phyloP scores from a whole-genome alignment of 2,329 filamentous ascomycete genomes.

The Colletotrichum scovillei region DNA sequence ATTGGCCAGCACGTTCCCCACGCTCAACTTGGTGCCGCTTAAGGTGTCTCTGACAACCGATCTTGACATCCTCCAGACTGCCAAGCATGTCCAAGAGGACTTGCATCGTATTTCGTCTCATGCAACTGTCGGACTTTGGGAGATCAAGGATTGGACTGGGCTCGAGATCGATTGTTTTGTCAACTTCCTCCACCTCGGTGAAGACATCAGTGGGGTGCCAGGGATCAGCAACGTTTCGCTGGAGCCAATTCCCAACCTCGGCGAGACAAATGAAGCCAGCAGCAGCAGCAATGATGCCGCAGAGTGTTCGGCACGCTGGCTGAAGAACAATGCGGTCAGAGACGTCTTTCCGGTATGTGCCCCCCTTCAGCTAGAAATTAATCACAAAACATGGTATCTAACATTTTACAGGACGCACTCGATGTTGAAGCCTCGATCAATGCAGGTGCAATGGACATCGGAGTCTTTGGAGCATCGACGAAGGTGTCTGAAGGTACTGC shows the following conservation, averaged over 20 bases:
- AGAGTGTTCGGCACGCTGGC: constrained; percentile 19
- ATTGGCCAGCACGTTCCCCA: constrained; percentile 69
- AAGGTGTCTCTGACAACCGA: constrained; percentile 56
- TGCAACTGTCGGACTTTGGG: constrained; percentile 71
- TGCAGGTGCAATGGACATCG: constrained; percentile 48
- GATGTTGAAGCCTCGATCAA: constrained; percentile 54
- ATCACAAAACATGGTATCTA: background rate
- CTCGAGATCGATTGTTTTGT: constrained; percentile 78
- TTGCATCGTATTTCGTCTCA: constrained; percentile 68
- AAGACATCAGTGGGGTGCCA: background rate
- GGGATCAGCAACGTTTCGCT: background rate
- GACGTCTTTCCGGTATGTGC: constrained; percentile 47
- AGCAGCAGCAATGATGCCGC: background rate
- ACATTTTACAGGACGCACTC: constrained; percentile 46
- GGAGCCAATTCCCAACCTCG: constrained; percentile 42
- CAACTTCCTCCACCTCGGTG: constrained; percentile 76
- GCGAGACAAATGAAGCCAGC: background rate
- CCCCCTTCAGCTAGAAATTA: background rate
- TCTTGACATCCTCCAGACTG: constrained; percentile 59
- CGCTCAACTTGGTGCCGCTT: constrained; percentile 83
- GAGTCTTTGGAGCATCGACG: constrained; percentile 48
- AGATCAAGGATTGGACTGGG: constrained; percentile 82
- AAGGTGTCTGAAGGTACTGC: constrained; percentile 20
- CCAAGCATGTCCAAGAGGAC: constrained; percentile 74
- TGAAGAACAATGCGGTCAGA: constrained; percentile 41